Percentiles rank a stretch among this genome's conserved stretches.
phyloP scores from a whole-genome alignment of 108 stramenopile genomes.

The Skeletonema menzelii region DNA sequence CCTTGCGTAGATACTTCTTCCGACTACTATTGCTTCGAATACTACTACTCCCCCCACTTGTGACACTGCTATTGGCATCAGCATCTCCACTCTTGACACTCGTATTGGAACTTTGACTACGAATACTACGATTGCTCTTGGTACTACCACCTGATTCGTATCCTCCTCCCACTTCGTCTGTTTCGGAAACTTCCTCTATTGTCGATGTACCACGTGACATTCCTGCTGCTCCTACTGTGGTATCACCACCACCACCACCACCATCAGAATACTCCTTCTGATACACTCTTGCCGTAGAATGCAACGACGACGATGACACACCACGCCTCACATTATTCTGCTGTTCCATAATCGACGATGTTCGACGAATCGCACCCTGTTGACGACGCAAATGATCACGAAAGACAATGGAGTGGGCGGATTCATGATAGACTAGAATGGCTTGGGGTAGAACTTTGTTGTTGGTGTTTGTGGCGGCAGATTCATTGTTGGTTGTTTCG shows the following conservation, averaged over 20 bases:
- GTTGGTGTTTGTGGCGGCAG: neutral
- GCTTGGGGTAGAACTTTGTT: conserved; percentile 39
- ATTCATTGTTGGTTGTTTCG: neutral
- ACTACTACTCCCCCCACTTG: conserved; percentile 17
- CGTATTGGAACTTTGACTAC: conserved; percentile 9
- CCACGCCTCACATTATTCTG: conserved; percentile 1
- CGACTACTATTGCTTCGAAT: neutral
- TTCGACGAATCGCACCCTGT: conserved; percentile 30
- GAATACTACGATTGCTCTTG: conserved; percentile 20
- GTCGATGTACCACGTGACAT: conserved; percentile 1
- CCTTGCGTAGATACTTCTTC: neutral
- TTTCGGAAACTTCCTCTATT: neutral
- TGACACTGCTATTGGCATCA: conserved; percentile 1
- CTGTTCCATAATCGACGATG: conserved; percentile 21
- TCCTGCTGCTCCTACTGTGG: no score
- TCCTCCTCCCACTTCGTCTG: conserved; percentile 11
- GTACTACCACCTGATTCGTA: conserved; percentile 47
- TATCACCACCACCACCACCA: no score
- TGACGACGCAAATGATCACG: conserved; percentile 78
- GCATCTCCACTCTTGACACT: neutral
- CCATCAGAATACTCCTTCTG: neutral
- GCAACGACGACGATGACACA: neutral
- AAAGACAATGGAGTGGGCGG: conserved; percentile 87
- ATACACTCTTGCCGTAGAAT: neutral
- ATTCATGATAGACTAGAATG: conserved; percentile 78